These are phyloP conservation scores for Sporothrix brunneoviolacea DNA, from an alignment of 2,329 filamentous ascomycete genomes.

Conservation along the genomic window DNA sequence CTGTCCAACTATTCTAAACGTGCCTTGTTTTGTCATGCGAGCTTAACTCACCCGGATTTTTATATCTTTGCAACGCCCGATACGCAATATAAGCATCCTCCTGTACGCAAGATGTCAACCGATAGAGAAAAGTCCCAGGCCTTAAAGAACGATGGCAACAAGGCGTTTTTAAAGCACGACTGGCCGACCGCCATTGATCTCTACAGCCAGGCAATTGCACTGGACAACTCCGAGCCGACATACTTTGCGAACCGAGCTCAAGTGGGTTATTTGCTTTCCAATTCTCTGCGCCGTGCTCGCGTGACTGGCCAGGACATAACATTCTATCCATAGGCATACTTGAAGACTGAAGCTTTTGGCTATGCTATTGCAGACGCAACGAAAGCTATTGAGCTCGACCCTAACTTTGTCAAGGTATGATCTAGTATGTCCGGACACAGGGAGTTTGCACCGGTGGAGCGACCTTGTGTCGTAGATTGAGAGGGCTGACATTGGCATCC, in stretches of 20 bases:
- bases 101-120: constrained; percentile 22
- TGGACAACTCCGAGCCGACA: constrained; percentile 75
- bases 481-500: too few species aligned
- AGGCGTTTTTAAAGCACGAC: constrained; percentile 81
- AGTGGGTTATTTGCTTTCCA: constrained; percentile 43
- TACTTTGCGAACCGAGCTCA: constrained; percentile 95
- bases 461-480: too few species aligned
- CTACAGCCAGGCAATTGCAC: constrained; percentile 81
- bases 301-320: neutral
- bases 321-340: constrained; percentile 63
- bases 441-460: too few species aligned
- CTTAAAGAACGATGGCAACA: constrained; percentile 91
- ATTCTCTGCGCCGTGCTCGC: neutral
- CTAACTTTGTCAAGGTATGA: constrained; percentile 77
- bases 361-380: constrained; percentile 87
- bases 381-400: constrained; percentile 84
- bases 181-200: constrained; percentile 75
- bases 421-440: neutral
- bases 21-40: neutral
- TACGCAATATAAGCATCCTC: neutral
- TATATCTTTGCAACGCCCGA: too few species aligned
- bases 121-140: constrained; percentile 64
- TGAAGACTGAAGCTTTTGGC: constrained; percentile 92
- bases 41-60: neutral
- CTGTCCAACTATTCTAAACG: neutral